These are phyloP conservation scores for Phytophthora ohioensis DNA, from an alignment of 352 stramenopile genomes.

Conservation along the genomic window DNA sequence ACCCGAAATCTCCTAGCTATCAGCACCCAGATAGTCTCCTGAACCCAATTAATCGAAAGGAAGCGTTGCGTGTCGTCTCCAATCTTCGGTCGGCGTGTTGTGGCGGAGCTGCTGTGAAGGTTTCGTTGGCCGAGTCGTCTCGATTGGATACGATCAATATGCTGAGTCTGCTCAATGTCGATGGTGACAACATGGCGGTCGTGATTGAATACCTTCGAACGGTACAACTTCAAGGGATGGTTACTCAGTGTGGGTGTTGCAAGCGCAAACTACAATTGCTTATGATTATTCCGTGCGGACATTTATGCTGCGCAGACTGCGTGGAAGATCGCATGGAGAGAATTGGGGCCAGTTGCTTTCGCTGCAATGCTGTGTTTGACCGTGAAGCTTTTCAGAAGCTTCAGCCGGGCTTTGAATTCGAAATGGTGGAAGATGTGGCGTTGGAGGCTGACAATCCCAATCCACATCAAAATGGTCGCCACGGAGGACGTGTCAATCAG, in stretches of 20 bases:
- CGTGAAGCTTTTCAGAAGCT: constrained; percentile 91
- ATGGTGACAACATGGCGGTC: constrained; percentile 48
- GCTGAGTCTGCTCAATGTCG: constrained; percentile 45
- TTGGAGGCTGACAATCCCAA: constrained; percentile 28
- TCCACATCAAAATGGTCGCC: constrained; percentile 33
- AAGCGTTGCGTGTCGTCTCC: constrained; percentile 60
- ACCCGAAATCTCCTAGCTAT: constrained; percentile 63
- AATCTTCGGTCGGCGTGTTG: constrained; percentile 76
- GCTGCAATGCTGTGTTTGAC: constrained; percentile 73
- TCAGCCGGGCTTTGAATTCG: constrained; percentile 87
- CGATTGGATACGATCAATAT: constrained; percentile 76
- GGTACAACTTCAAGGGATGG: constrained; percentile 48
- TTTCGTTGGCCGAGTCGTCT: constrained; percentile 48
- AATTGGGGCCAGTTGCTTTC: constrained; percentile 59
- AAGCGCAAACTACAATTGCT: constrained; percentile 85
- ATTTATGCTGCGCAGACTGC: constrained; percentile 94
- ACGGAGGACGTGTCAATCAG: constrained; percentile 34
- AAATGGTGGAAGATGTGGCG: constrained; percentile 40
- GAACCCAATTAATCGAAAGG: constrained; percentile 74
- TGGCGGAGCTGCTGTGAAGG: constrained; percentile 55
- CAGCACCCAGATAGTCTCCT: constrained; percentile 77
- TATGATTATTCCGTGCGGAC: constrained; percentile 93
- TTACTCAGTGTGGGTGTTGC: constrained; percentile 87
- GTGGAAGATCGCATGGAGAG: constrained; percentile 77
- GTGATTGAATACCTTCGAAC: constrained; percentile 68